These are phyloP conservation scores for Cryptococcus sp. DNA, from an alignment of 1,284 basidiomycete species.

Conservation along the genomic window DNA sequence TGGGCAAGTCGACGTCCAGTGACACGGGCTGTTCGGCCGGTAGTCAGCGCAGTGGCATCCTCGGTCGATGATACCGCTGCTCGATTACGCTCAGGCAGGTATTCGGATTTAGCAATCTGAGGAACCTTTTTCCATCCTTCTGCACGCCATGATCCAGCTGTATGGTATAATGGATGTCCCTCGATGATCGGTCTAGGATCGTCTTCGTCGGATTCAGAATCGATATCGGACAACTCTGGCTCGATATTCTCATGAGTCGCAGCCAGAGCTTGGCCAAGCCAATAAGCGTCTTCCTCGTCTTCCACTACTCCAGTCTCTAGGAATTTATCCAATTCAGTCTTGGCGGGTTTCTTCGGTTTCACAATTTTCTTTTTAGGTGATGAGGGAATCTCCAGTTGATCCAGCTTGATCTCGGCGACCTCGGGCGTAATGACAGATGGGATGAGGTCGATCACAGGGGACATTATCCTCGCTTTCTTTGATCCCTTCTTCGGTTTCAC, in stretches of 20 bases:
- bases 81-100: constrained; percentile 59
- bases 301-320: constrained; percentile 56
- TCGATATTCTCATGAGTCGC: constrained; percentile 40
- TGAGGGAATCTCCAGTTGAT: neutral
- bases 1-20: constrained; percentile 88
- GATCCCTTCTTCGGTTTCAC: constrained; percentile 15
- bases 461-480: constrained; percentile 30
- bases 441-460: constrained; percentile 13
- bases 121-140: constrained; percentile 95
- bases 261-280: constrained; percentile 61
- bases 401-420: constrained; percentile 30
- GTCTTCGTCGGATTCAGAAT: constrained; percentile 20
- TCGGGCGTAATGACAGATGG: constrained; percentile 13
- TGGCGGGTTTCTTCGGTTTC: constrained; percentile 11
- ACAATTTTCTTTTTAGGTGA: constrained; percentile 7
- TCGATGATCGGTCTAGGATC: constrained; percentile 18
- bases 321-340: constrained; percentile 32
- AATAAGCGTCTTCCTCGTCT: constrained; percentile 91
- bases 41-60: constrained; percentile 54
- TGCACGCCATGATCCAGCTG: constrained; percentile 55
- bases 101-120: constrained; percentile 83
- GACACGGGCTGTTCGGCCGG: constrained; percentile 86
- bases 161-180: constrained; percentile 34
- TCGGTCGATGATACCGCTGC: constrained; percentile 48
- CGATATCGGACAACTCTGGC: constrained; percentile 14